phyloP scores from a whole-genome alignment of 116 monocot species.

The Dioscorea cayenensis region DNA sequence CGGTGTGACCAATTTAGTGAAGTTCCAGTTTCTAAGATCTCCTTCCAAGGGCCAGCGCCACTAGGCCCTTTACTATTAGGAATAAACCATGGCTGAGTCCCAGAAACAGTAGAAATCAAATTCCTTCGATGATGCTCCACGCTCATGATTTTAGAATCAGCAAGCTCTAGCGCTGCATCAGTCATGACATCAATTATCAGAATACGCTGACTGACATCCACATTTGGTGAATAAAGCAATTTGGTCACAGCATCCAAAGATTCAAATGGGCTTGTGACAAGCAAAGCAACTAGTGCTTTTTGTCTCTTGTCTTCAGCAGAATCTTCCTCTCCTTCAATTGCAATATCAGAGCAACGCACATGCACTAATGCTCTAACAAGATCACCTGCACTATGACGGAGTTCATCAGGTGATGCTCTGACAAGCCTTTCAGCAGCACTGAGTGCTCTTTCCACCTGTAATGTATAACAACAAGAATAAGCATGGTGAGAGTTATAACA shows the following conservation, averaged over 20 bases:
- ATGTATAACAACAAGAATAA: background rate
- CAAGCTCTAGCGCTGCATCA: slow-evolving; percentile 86
- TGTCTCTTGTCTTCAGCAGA: slow-evolving; percentile 85
- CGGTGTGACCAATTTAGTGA: slow-evolving; percentile 59
- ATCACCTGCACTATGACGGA: slow-evolving; percentile 65
- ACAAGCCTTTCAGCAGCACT: slow-evolving; percentile 72
- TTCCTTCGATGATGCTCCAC: slow-evolving; percentile 21
- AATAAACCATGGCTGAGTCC: slow-evolving; percentile 68
- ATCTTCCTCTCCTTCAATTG: slow-evolving; percentile 88
- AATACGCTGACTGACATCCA: slow-evolving; percentile 84
- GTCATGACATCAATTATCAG: slow-evolving; percentile 91
- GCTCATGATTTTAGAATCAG: slow-evolving; percentile 45
- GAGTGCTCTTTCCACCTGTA: slow-evolving; percentile 85
- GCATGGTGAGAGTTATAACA: background rate
- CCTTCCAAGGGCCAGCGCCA: slow-evolving; percentile 91
- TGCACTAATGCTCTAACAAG: slow-evolving; percentile 74
- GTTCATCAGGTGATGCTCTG: slow-evolving; percentile 94
- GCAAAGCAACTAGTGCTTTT: slow-evolving; percentile 67
- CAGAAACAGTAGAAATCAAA: slow-evolving; percentile 53
- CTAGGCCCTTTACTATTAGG: slow-evolving; percentile 62
- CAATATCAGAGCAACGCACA: slow-evolving; percentile 75
- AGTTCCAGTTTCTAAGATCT: slow-evolving; percentile 46
- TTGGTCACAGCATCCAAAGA: slow-evolving; percentile 62
- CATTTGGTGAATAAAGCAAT: slow-evolving; percentile 82
- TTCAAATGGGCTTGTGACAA: slow-evolving; percentile 90